A percentile compares a stretch with the other conserved stretches of the same genome.
Conservation (phyloP, 2,329 filamentous ascomycete genomes). For the Colletotrichum incanum region DNA sequence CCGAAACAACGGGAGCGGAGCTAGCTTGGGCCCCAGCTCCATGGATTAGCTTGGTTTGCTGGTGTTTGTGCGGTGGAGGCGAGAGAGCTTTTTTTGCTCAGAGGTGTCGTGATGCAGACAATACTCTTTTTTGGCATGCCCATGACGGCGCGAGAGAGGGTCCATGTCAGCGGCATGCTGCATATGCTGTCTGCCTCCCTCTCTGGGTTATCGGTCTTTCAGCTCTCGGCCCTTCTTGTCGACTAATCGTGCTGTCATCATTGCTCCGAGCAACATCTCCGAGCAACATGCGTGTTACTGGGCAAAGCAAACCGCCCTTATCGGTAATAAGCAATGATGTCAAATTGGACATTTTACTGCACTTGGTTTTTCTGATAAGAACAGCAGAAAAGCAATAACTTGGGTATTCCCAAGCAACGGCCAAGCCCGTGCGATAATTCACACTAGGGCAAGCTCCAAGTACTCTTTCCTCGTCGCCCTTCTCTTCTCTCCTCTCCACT, state of each 20-base stretch:
- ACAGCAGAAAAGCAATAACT: constrained; percentile 27
- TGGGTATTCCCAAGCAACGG: constrained; percentile 3
- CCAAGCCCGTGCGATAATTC: neutral
- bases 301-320: constrained; percentile 12
- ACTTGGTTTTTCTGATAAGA: constrained; percentile 34
- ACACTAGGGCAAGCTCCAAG: neutral
- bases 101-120: constrained; percentile 31
- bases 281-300: neutral
- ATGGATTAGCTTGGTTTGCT: constrained; percentile 15
- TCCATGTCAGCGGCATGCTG: constrained; percentile 33
- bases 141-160: constrained; percentile 23
- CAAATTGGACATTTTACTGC: constrained; percentile 1
- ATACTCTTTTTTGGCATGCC: neutral
- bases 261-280: neutral
- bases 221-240: neutral
- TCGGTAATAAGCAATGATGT: constrained; percentile 32
- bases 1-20: constrained; percentile 40
- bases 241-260: neutral
- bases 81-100: neutral
- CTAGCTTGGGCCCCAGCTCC: constrained; percentile 22
- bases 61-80: constrained; percentile 2
- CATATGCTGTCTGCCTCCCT: constrained; percentile 34
- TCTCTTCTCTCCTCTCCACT: constrained; percentile 16
- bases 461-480: neutral
- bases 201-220: neutral